Percentiles rank a stretch among this genome's conserved stretches.
Conservation (phyloP, 1,284 basidiomycete genomes). For the Rhodotorula glutinis region DNA sequence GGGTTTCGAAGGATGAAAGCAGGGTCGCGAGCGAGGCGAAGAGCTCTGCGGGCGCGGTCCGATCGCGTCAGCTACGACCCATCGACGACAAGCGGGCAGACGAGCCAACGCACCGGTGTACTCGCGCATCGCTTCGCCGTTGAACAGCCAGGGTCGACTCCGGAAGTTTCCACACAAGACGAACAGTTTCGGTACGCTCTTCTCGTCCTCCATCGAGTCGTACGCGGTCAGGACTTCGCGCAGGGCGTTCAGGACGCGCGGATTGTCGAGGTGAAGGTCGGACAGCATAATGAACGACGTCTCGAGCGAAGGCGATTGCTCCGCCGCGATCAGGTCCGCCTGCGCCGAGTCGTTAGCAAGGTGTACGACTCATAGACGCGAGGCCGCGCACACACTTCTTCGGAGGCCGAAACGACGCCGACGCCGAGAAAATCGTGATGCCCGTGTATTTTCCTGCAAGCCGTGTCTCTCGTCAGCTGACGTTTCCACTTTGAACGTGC, state of each 20-base stretch:
- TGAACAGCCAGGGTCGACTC: conserved; percentile 53
- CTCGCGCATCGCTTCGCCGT: conserved; percentile 42
- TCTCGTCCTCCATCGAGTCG: conserved; percentile 66
- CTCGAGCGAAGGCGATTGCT: conserved; percentile 43
- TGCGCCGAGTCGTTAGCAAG: conserved; percentile 5
- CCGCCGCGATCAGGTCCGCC: conserved; percentile 40
- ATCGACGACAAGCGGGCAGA: not conserved
- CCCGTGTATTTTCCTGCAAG: conserved; percentile 62
- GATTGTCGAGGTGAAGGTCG: conserved; percentile 90
- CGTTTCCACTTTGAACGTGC: not conserved
- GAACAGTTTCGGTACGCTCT: conserved; percentile 73
- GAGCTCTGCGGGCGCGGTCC: conserved; percentile 16
- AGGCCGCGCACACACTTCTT: conserved; percentile 64
- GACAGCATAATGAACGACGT: conserved; percentile 89
- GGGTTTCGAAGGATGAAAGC: conserved; percentile 71
- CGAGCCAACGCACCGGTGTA: conserved; percentile 67
- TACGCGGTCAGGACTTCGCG: conserved; percentile 86
- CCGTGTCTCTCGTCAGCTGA: not conserved
- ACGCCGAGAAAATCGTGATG: conserved; percentile 93
- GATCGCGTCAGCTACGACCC: not conserved
- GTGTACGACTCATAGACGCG: conserved; percentile 3
- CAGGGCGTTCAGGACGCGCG: conserved; percentile 73
- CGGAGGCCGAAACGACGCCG: conserved; percentile 83
- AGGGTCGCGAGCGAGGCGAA: conserved; percentile 74
- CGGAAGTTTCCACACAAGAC: conserved; percentile 95